These are phyloP conservation scores for Vigna reflexopilosa DNA, from an alignment of 306 rosid species.

Conservation along the genomic window DNA sequence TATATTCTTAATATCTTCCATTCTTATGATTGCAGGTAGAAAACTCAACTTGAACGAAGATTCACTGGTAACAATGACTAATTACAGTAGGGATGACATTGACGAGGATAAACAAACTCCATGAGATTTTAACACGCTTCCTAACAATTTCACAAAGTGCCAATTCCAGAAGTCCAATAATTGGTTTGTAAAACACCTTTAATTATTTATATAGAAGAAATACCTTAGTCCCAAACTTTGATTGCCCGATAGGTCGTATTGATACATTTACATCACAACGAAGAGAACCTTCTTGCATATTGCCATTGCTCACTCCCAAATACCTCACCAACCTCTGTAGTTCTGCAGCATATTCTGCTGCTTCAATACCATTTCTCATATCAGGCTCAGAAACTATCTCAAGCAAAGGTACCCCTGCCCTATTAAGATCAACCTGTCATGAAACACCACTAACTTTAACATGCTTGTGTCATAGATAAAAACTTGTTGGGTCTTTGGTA, in stretches of 20 bases:
- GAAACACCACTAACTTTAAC: conserved; percentile 40
- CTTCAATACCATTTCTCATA: conserved; percentile 96
- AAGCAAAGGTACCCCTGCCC: conserved; percentile 98
- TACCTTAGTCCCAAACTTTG: conserved; percentile 87
- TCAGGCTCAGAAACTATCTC: conserved; percentile 99
- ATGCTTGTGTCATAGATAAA: conserved; percentile 9
- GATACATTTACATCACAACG: conserved; percentile 95
- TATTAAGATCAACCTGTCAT: conserved; percentile 90
- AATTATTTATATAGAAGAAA: conserved; percentile 4
- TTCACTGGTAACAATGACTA: neutral
- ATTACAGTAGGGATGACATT: conserved; percentile 10
- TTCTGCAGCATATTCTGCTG: conserved; percentile 96
- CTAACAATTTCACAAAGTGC: conserved; percentile 2
- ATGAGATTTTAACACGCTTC: conserved; percentile 19
- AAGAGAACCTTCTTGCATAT: conserved; percentile 98
- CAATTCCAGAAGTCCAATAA: conserved; percentile 4
- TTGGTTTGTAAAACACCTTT: neutral
- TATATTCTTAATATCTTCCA: neutral
- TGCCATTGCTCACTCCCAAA: conserved; percentile 95
- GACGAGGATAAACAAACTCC: conserved; percentile 1
- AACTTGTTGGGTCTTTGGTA: neutral
- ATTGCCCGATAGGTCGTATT: conserved; percentile 85
- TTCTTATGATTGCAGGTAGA: neutral
- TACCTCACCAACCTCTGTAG: conserved; percentile 90
- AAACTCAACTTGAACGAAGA: neutral